Conservation (phyloP, 2,329 filamentous ascomycete genomes). For the Talaromyces islandicus region DNA sequence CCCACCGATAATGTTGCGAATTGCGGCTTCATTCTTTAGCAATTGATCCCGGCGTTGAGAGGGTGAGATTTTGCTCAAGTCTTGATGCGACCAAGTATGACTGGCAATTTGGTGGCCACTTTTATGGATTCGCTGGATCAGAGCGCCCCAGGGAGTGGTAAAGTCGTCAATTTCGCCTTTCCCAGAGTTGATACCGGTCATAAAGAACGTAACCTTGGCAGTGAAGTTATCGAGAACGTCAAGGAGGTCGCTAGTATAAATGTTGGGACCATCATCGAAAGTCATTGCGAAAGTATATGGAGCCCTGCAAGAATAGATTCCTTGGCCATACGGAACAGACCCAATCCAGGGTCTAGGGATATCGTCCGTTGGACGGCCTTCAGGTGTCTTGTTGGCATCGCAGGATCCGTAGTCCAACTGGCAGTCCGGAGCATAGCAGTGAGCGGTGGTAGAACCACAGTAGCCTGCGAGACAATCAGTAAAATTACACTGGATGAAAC, state of each 20-base stretch:
- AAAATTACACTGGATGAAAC: background rate
- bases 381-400: conserved; percentile 29
- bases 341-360: conserved; percentile 32
- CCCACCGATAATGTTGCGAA: conserved; percentile 43
- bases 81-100: conserved; percentile 48
- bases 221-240: conserved; percentile 55
- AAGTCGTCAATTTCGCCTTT: conserved; percentile 41
- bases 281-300: conserved; percentile 59
- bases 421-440: conserved; percentile 37
- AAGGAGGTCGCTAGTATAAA: conserved; percentile 56
- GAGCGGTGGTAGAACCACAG: conserved; percentile 29
- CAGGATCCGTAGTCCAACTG: conserved; percentile 34
- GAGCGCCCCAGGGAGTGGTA: conserved; percentile 29
- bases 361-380: conserved; percentile 28
- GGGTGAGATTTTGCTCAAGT: conserved; percentile 36
- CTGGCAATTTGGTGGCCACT: conserved; percentile 48
- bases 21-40: conserved; percentile 42
- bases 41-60: conserved; percentile 37
- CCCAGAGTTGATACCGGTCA: conserved; percentile 47
- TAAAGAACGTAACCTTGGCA: conserved; percentile 63
- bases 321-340: conserved; percentile 29
- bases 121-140: conserved; percentile 37
- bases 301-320: conserved; percentile 36
- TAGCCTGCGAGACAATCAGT: conserved; percentile 23
- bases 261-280: conserved; percentile 61